Evolutionary conservation across 352 stramenopile genomes (phyloP), one percentile per base, ranked within the genome.

Genomic region (Phytopythium cucurbitacearum): DNA sequence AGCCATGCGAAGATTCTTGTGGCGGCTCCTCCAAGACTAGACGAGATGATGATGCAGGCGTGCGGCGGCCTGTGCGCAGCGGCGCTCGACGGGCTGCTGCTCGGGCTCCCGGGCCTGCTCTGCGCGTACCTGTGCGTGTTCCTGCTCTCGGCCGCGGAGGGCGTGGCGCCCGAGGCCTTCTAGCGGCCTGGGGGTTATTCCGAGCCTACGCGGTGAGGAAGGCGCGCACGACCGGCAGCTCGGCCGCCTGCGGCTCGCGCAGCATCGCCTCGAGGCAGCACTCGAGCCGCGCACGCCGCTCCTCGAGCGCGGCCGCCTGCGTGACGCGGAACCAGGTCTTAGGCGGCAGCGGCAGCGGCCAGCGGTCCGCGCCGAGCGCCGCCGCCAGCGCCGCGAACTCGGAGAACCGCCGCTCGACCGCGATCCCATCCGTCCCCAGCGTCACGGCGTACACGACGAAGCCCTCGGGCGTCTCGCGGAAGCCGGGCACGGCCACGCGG

Each of bases 301-400:
- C 78, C n/a, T 89, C 80, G 4, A 93, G 59, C 32, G 65, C 73
- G 12, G 66, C 62, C 0, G 60, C 52, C 37, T 90, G 76, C 0
- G 80, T 91, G 46, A 93, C 63, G 5, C 69, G 76, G 52, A 93
- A 88, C 80, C 80, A 93, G 34, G 82, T 91, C 56, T 90, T 93
- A 43, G 78, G 70, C 4, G 82, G 82, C 13, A 93, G 62, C 15
- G 0, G 15, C 8, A 7, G n/a, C n/a, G 10, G 57, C 35, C 10
- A 84, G 51, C 36, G 21, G 21, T 79, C 73, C 37, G 62, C 59
- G 35, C 80, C 73, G 32, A 92, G 49, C 16, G 67, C 58, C 3
- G 56, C 49, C 7, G 82, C 77, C 9, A 85, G 80, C 11, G 67
- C 62, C 7, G 87, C 76, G 56, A 93, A 93, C 64, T 93, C 82